Percentiles rank a stretch among this genome's conserved stretches.
phyloP scores from a whole-genome alignment of 2,329 filamentous ascomycete genomes.

The Fusarium metavorans region DNA sequence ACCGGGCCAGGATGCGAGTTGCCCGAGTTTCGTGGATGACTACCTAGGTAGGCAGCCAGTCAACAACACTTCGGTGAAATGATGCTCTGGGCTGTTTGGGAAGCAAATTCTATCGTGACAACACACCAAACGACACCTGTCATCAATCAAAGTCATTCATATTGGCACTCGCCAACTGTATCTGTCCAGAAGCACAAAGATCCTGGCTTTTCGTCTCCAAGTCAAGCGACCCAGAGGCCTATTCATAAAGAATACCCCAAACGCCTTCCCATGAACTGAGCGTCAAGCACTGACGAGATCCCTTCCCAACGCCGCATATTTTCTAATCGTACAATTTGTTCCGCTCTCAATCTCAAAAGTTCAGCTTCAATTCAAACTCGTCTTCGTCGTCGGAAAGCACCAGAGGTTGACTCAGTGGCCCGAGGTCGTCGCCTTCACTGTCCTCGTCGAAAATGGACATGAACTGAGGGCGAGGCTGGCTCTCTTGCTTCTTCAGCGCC shows the following conservation, averaged over 20 bases:
- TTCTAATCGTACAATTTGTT: conserved; percentile 25
- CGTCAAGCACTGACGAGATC: background rate
- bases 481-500: conserved; percentile 35
- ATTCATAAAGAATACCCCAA: conserved; percentile 9
- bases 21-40: too few relatives aligned
- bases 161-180: background rate
- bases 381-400: conserved; percentile 59
- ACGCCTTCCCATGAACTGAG: conserved; percentile 23
- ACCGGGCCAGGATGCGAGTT: too few relatives aligned
- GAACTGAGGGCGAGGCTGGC: conserved; percentile 62
- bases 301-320: conserved; percentile 30
- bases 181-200: background rate
- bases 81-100: background rate
- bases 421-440: conserved; percentile 50
- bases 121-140: background rate
- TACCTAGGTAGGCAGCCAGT: background rate
- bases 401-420: conserved; percentile 41
- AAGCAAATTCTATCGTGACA: background rate
- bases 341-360: conserved; percentile 39
- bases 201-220: background rate
- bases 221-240: background rate
- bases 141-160: conserved; percentile 9
- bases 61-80: background rate
- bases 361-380: conserved; percentile 67
- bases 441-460: conserved; percentile 69